Evolutionary conservation across 352 stramenopile genomes (phyloP).

Genomic region (Halophytophthora batemanensis): DNA sequence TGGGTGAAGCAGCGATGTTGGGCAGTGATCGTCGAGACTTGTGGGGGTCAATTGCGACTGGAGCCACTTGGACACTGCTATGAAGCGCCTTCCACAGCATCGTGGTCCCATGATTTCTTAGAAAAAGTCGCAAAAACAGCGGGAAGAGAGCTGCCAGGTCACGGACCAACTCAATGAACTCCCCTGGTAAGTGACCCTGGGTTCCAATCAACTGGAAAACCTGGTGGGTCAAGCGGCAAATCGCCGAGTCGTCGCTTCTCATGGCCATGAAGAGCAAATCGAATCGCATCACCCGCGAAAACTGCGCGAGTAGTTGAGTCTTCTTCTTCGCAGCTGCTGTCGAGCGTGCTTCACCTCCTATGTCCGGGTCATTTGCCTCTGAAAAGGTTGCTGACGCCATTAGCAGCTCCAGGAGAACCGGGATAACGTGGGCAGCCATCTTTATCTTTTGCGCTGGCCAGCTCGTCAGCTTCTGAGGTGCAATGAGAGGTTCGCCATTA

Average conservation of each 20-base stretch:
- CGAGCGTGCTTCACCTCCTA: neutral
- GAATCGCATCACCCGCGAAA: slow-evolving; percentile 31
- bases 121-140: slow-evolving; percentile 40
- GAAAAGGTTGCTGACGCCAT: slow-evolving; percentile 25
- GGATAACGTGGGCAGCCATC: slow-evolving; percentile 31
- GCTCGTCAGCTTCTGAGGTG: slow-evolving; percentile 7
- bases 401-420: slow-evolving; percentile 35
- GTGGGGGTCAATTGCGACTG: neutral
- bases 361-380: slow-evolving; percentile 14
- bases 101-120: slow-evolving; percentile 34
- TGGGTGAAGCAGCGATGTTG: slow-evolving; percentile 2
- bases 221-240: slow-evolving; percentile 40
- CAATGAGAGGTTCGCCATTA: neutral
- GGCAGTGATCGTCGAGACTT: slow-evolving; percentile 15
- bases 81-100: slow-evolving; percentile 54
- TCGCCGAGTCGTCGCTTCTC: slow-evolving; percentile 34
- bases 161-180: slow-evolving; percentile 38
- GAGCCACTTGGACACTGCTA: slow-evolving; percentile 17
- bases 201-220: slow-evolving; percentile 45
- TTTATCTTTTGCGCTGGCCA: slow-evolving; percentile 37
- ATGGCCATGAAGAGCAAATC: slow-evolving; percentile 36
- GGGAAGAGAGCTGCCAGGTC: slow-evolving; percentile 32
- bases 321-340: slow-evolving; percentile 12
- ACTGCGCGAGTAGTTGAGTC: slow-evolving; percentile 25
- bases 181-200: slow-evolving; percentile 27